Percentiles rank a stretch among this genome's conserved stretches.
These are phyloP conservation scores for Coniella vitis DNA, from an alignment of 2,329 filamentous ascomycete species.

Conservation along the genomic window DNA sequence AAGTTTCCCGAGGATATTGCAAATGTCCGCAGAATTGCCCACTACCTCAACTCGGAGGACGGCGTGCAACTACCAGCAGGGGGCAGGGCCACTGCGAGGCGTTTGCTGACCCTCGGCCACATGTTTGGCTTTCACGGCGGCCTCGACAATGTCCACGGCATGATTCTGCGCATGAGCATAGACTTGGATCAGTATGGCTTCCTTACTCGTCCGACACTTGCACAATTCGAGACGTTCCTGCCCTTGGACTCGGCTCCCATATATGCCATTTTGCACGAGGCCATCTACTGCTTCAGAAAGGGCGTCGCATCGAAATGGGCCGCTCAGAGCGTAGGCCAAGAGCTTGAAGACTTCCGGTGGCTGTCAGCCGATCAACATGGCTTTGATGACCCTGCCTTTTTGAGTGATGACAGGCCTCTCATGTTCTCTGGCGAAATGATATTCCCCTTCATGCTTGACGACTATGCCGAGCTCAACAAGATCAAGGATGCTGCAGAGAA, in stretches of 20 bases:
- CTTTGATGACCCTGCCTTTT: conserved; percentile 19
- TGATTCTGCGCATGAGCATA: conserved; percentile 61
- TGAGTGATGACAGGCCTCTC: conserved; percentile 43
- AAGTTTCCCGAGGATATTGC: conserved; percentile 80
- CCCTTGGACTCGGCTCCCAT: conserved; percentile 71
- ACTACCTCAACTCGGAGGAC: conserved; percentile 50
- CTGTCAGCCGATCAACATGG: conserved; percentile 35
- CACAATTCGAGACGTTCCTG: conserved; percentile 58
- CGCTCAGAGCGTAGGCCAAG: conserved; percentile 55
- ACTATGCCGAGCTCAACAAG: conserved; percentile 66
- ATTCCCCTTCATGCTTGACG: conserved; percentile 77
- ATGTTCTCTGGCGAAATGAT: conserved; percentile 93
- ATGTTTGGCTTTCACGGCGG: conserved; percentile 74
- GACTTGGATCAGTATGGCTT: conserved; percentile 74
- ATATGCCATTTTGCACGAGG: conserved; percentile 82
- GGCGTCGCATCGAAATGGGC: conserved; percentile 66
- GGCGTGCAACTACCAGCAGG: conserved; percentile 61
- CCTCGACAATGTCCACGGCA: conserved; percentile 65
- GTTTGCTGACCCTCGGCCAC: conserved; percentile 73
- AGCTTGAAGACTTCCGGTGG: conserved; percentile 44
- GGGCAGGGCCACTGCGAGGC: conserved; percentile 62
- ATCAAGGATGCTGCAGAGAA: conserved; percentile 63
- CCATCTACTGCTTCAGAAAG: conserved; percentile 72
- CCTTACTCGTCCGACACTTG: conserved; percentile 65
- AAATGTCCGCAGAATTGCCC: conserved; percentile 58